Conservation (phyloP, 2,329 filamentous ascomycete genomes). For the Aspergillus niger region DNA sequence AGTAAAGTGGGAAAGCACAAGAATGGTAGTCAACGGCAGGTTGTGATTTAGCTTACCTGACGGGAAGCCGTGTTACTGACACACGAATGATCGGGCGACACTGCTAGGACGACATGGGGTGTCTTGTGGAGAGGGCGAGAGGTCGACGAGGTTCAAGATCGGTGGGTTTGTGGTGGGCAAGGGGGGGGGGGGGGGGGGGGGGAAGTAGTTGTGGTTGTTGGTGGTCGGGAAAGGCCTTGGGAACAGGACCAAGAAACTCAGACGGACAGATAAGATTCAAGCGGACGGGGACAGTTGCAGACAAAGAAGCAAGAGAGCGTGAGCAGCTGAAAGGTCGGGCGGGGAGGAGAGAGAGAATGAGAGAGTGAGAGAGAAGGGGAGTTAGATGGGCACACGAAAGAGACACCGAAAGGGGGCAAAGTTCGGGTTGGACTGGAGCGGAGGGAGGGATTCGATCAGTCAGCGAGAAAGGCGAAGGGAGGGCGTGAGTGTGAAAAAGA, state of each 20-base stretch:
- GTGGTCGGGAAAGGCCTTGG: constrained; percentile 1
- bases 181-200: background rate
- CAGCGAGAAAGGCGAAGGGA: constrained; percentile 10
- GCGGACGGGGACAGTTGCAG: background rate
- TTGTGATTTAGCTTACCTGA: constrained; percentile 25
- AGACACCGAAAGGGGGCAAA: constrained; percentile 16
- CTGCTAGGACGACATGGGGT: constrained; percentile 36
- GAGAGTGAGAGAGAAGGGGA: background rate
- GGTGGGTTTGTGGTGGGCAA: constrained; percentile 12
- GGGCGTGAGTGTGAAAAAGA: background rate
- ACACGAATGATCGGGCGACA: constrained; percentile 28
- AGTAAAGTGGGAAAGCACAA: too few relatives aligned
- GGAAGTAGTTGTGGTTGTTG: background rate
- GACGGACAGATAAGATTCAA: constrained; percentile 4
- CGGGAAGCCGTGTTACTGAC: constrained; percentile 32
- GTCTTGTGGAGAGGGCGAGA: constrained; percentile 13
- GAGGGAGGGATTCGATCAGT: constrained; percentile 18
- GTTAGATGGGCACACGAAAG: background rate
- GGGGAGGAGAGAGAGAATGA: constrained; percentile 8
- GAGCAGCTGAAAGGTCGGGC: constrained; percentile 5
- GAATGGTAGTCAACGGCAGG: background rate
- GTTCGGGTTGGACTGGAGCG: background rate
- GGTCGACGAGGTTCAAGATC: constrained; percentile 12
- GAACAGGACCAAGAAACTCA: constrained; percentile 6
- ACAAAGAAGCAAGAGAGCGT: background rate